Conservation (phyloP, 2,329 filamentous ascomycete species). For the Scorias spongiosa region DNA sequence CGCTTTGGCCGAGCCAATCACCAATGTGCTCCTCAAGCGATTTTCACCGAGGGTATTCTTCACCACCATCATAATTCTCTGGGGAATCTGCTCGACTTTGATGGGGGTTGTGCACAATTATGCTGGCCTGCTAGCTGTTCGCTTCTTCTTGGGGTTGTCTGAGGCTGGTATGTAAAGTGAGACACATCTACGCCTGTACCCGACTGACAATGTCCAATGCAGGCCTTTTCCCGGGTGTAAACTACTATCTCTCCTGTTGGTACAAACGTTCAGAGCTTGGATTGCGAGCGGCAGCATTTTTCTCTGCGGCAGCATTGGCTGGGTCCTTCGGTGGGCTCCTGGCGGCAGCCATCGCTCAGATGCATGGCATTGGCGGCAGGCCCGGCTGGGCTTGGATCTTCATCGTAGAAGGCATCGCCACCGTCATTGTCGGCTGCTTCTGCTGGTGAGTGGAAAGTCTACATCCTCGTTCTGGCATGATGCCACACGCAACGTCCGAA, state of each 20-base stretch:
- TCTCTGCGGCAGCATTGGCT: slow-evolving; percentile 55
- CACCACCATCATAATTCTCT: slow-evolving; percentile 61
- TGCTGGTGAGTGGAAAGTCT: slow-evolving; percentile 10
- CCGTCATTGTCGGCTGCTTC: slow-evolving; percentile 39
- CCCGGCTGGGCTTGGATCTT: slow-evolving; percentile 34
- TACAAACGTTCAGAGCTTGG: slow-evolving; percentile 54
- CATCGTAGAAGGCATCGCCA: slow-evolving; percentile 54
- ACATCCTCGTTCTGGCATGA: no score
- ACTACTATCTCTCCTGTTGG: slow-evolving; percentile 29
- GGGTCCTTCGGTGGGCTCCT: slow-evolving; percentile 60
- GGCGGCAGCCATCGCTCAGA: slow-evolving; percentile 53
- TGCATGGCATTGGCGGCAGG: slow-evolving; percentile 45
- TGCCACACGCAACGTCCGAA: no score
- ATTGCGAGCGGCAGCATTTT: slow-evolving; percentile 52
- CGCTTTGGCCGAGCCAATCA: slow-evolving; percentile 59
- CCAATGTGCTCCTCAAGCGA: slow-evolving; percentile 66
- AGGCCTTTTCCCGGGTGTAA: slow-evolving; percentile 1
- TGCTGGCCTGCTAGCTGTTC: slow-evolving; percentile 13
- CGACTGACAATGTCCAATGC: background rate
- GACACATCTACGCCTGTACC: no score
- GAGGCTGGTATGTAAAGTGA: slow-evolving; percentile 23
- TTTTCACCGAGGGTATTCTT: slow-evolving; percentile 58
- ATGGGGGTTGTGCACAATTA: slow-evolving; percentile 9
- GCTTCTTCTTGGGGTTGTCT: slow-evolving; percentile 18
- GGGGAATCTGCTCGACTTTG: slow-evolving; percentile 39